phyloP scores from a whole-genome alignment of 192 early-diverging fungal species.

The Spizellomyces sp. region DNA sequence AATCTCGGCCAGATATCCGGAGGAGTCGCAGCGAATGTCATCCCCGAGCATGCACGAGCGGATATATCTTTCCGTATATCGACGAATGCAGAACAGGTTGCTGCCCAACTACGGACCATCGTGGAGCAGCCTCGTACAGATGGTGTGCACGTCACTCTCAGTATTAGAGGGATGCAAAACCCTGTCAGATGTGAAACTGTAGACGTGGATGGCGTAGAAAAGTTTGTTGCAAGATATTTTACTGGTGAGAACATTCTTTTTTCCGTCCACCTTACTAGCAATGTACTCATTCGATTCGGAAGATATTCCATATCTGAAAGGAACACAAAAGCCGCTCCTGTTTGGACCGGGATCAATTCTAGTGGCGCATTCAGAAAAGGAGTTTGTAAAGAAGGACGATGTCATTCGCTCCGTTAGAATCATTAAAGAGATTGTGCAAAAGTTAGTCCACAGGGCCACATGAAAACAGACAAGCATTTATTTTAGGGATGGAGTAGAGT shows the following conservation, averaged over 20 bases:
- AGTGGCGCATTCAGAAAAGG: slow-evolving; percentile 21
- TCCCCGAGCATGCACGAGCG: slow-evolving; percentile 42
- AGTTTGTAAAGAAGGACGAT: slow-evolving; percentile 16
- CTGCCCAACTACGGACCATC: slow-evolving; percentile 22
- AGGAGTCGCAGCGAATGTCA: slow-evolving; percentile 54
- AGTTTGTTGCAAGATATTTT: slow-evolving; percentile 19
- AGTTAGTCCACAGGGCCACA: neutral
- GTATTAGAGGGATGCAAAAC: slow-evolving; percentile 38
- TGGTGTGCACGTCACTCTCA: slow-evolving; percentile 38
- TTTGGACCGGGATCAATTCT: slow-evolving; percentile 20
- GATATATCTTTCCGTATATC: slow-evolving; percentile 50
- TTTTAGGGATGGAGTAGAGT: no score
- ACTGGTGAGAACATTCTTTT: slow-evolving; percentile 4
- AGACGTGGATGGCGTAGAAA: slow-evolving; percentile 14
- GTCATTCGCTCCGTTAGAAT: neutral
- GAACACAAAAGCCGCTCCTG: slow-evolving; percentile 6
- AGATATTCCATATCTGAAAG: slow-evolving; percentile 25
- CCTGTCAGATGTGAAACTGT: slow-evolving; percentile 43
- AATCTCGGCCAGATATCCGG: slow-evolving; percentile 48
- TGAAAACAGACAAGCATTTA: neutral
- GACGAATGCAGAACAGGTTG: slow-evolving; percentile 41
- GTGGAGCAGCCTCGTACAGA: slow-evolving; percentile 28
- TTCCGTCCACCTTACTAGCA: neutral
- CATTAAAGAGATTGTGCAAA: slow-evolving; percentile 6
- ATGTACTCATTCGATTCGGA: no score